phyloP scores from a whole-genome alignment of 352 stramenopile species.

The Ophiocytium majus region DNA sequence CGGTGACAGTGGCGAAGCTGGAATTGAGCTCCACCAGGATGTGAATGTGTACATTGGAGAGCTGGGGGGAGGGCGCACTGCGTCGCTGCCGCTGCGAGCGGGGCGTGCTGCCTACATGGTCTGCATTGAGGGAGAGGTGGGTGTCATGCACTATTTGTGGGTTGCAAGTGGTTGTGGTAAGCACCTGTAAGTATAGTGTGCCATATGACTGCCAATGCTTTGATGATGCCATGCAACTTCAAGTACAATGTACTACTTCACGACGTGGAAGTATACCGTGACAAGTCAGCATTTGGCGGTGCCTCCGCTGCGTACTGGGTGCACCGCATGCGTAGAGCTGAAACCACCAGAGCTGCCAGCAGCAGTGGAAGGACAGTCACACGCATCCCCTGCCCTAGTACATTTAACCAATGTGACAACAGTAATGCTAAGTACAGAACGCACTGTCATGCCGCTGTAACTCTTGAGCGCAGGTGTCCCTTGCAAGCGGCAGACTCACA shows the following conservation, averaged over 20 bases:
- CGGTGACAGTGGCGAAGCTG: too few relatives aligned
- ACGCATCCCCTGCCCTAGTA: not conserved
- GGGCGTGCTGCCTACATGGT: conserved; percentile 65
- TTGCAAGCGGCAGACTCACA: conserved; percentile 34
- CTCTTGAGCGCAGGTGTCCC: conserved; percentile 6
- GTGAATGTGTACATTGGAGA: conserved; percentile 65
- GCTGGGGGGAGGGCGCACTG: conserved; percentile 58
- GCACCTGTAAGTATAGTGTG: too few relatives aligned
- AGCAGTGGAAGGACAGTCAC: not conserved
- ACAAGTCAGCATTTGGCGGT: too few relatives aligned
- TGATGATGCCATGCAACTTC: too few relatives aligned
- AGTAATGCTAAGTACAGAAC: too few relatives aligned
- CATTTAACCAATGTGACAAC: too few relatives aligned
- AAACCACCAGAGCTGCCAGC: not conserved
- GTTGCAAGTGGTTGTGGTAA: not conserved
- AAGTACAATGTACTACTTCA: too few relatives aligned
- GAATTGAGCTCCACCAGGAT: conserved; percentile 67
- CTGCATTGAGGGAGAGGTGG: conserved; percentile 64
- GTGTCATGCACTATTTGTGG: not conserved
- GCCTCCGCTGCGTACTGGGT: too few relatives aligned
- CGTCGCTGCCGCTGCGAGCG: conserved; percentile 53
- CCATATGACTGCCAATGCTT: too few relatives aligned
- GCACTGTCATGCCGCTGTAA: too few relatives aligned
- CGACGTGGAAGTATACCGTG: too few relatives aligned
- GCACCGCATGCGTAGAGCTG: too few relatives aligned